Base-by-base conservation (phyloP, 768 basidiomycete genomes). In the Tephrocybe sp. region DNA sequence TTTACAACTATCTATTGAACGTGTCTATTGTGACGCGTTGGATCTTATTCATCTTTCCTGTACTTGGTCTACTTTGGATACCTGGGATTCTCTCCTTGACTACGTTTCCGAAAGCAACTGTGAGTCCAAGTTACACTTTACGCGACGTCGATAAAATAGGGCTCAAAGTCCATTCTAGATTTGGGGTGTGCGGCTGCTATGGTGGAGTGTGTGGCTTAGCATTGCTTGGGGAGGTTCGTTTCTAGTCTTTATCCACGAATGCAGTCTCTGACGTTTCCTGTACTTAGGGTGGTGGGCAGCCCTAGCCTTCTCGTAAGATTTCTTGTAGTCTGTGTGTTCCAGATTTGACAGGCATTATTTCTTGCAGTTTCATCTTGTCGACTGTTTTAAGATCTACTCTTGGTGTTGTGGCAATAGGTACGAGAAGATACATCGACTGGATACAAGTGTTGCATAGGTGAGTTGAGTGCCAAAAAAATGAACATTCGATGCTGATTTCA, bases 181-280 rank as follows among this genome's bases (percentile, higher is more conserved):
- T 10, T 86, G 83, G 81, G 75, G 76, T 26, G 76, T 86, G 9
- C 71, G 72, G 49, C 66, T 88, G 40, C 47, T 88, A 5, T 90
- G 83, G 81, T 93, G 90, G 90, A 88, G 85, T 52, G 84, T 92
- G 50, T 96, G 91, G 90, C 69, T 93, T 24, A 80, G 77, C 33
- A 81, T 94, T 26, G 70, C 81, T 4, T 96, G 93, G 93, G 81
- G 68, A 63, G 88, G 86, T 84, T 58, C 39, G 74, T 64, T 5
- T 14, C n/a, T 2, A 25, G n/a, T n/a, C n/a, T n/a, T n/a, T 45
- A 47, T 30, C 44, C 6, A 20, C 46, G 28, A n/a, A n/a, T n/a
- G n/a, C n/a, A 28, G 37, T 25, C 24, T 24, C 52, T 23, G 48
- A 51, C 24, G 2, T 48, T 24, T 55, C 26, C 24, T 33, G 37